phyloP scores from a whole-genome alignment of 352 stramenopile species.

The Globisporangium paroecandrum region DNA sequence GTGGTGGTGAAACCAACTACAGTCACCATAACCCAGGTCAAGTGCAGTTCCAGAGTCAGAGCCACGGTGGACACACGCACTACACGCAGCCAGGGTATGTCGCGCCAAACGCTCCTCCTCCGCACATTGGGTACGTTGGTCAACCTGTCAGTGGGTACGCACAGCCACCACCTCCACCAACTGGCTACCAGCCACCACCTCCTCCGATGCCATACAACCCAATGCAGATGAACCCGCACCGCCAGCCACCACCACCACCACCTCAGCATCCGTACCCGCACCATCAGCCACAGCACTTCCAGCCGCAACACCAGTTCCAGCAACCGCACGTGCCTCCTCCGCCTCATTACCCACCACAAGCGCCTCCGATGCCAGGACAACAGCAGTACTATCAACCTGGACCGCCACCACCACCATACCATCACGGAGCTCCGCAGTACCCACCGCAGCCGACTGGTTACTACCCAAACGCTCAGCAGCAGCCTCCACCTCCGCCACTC shows the following conservation, averaged over 20 bases:
- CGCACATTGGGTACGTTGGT: constrained; percentile 26
- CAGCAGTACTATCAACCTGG: constrained; percentile 15
- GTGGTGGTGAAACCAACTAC: constrained; percentile 16
- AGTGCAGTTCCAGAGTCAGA: constrained; percentile 36
- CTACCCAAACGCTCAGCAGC: constrained; percentile 10
- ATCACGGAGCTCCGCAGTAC: constrained; percentile 26
- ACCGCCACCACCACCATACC: constrained; percentile 12
- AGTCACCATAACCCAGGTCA: constrained; percentile 12
- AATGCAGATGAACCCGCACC: constrained; percentile 26
- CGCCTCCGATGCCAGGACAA: constrained; percentile 13
- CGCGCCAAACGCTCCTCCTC: constrained; percentile 14
- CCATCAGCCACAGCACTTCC: constrained; percentile 16
- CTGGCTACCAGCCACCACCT: constrained; percentile 24
- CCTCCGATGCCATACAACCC: constrained; percentile 25
- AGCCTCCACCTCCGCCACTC: constrained; percentile 25
- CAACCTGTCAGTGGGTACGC: constrained; percentile 33
- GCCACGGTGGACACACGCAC: constrained; percentile 41
- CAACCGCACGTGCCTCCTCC: constrained; percentile 14
- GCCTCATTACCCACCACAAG: constrained; percentile 13
- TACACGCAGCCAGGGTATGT: constrained; percentile 43
- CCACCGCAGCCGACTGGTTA: constrained; percentile 4
- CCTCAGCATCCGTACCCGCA: constrained; percentile 22
- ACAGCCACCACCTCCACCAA: constrained; percentile 22
- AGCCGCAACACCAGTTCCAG: constrained; percentile 18
- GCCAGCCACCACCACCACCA: constrained; percentile 19